Percentiles rank a stretch among this genome's conserved stretches.
Evolutionary conservation across 2,329 filamentous ascomycete species (phyloP).

Genomic region (Chrysosporium keratinophilum): DNA sequence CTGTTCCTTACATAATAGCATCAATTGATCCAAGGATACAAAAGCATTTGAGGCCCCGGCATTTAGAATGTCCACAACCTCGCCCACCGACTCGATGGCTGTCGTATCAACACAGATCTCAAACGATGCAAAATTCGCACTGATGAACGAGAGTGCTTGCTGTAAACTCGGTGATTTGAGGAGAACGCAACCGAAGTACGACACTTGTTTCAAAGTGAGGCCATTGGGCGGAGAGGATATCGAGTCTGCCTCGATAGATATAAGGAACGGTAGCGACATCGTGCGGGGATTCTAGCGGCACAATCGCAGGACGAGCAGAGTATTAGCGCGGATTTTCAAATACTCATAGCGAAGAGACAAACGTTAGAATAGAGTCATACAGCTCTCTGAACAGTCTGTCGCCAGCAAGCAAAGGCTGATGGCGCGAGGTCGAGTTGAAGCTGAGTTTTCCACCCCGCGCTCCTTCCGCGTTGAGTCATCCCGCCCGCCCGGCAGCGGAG

Average conservation of each 20-base stretch:
- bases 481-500: too few relatives aligned
- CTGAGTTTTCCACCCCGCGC: too few relatives aligned
- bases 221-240: slow-evolving; percentile 38
- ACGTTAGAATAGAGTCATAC: too few relatives aligned
- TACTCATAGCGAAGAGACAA: not conserved
- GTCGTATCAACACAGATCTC: slow-evolving; percentile 68
- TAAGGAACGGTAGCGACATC: slow-evolving; percentile 36
- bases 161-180: slow-evolving; percentile 38
- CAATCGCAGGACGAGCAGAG: not conserved
- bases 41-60: slow-evolving; percentile 77
- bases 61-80: slow-evolving; percentile 72
- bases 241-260: slow-evolving; percentile 29
- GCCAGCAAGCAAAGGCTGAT: not conserved
- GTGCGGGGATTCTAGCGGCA: slow-evolving; percentile 11
- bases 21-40: slow-evolving; percentile 60
- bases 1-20: slow-evolving; percentile 42
- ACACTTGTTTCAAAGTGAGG: slow-evolving; percentile 44
- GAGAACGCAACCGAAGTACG: slow-evolving; percentile 50
- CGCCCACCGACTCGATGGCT: slow-evolving; percentile 55
- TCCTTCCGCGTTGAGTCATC: too few relatives aligned
- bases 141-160: slow-evolving; percentile 43
- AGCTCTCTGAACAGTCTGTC: not conserved
- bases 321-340: not conserved
- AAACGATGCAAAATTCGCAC: slow-evolving; percentile 46
- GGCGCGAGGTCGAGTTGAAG: not conserved